A percentile compares a stretch with the other conserved stretches of the same genome.
These are phyloP conservation scores for Alternaria rosae DNA, from an alignment of 2,329 filamentous ascomycete species.

Conservation along the genomic window DNA sequence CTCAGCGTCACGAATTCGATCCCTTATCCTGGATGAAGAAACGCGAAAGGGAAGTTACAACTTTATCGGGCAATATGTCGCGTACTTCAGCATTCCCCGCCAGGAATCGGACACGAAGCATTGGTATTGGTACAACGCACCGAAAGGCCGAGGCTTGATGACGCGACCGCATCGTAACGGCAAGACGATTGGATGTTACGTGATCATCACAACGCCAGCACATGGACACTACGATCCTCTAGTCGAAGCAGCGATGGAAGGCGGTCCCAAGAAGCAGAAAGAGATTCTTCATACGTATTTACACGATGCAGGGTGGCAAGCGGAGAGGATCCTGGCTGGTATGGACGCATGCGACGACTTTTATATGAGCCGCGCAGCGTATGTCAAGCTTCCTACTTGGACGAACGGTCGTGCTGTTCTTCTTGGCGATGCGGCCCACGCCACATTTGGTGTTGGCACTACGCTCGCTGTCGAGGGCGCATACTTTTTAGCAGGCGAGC, in stretches of 20 bases:
- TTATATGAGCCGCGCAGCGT: conserved; percentile 55
- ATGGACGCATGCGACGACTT: conserved; percentile 56
- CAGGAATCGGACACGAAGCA: conserved; percentile 25
- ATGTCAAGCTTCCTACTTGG: conserved; percentile 57
- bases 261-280: conserved; percentile 53
- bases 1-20: conserved; percentile 31
- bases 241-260: conserved; percentile 27
- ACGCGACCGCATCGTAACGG: conserved; percentile 36
- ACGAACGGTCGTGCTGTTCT: conserved; percentile 58
- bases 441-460: conserved; percentile 40
- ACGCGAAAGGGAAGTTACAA: conserved; percentile 25
- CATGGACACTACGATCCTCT: conserved; percentile 15
- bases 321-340: conserved; percentile 52
- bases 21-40: conserved; percentile 34
- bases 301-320: conserved; percentile 56
- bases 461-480: conserved; percentile 49
- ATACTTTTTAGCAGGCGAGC: conserved; percentile 51
- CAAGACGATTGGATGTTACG: conserved; percentile 35
- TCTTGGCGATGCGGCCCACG: conserved; percentile 61
- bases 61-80: conserved; percentile 36
- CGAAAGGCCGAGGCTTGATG: conserved; percentile 31
- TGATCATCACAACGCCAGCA: conserved; percentile 30
- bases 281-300: conserved; percentile 44
- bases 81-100: conserved; percentile 42
- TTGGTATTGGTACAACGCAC: conserved; percentile 38